phyloP scores from a whole-genome alignment of 257 asterid genomes.

The Solanum habrochaites region DNA sequence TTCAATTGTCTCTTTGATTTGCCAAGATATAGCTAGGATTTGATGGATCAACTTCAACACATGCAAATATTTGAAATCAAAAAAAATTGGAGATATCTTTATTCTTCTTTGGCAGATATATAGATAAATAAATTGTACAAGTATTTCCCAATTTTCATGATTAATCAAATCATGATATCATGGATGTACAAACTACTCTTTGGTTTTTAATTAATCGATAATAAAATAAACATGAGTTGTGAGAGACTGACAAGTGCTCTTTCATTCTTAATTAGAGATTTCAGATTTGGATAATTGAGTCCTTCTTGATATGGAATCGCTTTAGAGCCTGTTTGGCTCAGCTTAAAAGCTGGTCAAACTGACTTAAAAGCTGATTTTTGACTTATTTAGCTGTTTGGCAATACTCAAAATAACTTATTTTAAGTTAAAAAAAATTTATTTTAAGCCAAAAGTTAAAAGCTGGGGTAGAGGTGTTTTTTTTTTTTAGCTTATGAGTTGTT shows the following conservation, averaged over 20 bases:
- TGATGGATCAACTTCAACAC: not conserved
- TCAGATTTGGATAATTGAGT: not conserved
- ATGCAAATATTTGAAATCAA: not conserved
- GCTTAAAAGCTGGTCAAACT: no score
- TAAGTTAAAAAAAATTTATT: no score
- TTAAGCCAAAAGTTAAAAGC: no score
- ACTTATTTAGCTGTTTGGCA: no score
- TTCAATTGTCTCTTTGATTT: not conserved
- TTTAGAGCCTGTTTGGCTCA: no score
- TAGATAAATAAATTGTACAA: not conserved
- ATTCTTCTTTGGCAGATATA: not conserved
- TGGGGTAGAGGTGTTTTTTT: no score
- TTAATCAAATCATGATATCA: not conserved
- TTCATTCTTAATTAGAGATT: not conserved
- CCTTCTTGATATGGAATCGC: rapidly evolving
- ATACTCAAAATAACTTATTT: no score
- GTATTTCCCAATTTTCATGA: not conserved
- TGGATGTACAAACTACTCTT: not conserved
- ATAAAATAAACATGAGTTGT: not conserved
- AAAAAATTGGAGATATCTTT: not conserved
- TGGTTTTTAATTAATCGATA: not conserved
- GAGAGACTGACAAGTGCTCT: not conserved
- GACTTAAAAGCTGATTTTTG: no score
- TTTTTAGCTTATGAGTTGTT: no score
- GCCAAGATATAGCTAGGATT: not conserved